Base-by-base conservation (phyloP, 768 basidiomycete species). In the Grammothele lineata region DNA sequence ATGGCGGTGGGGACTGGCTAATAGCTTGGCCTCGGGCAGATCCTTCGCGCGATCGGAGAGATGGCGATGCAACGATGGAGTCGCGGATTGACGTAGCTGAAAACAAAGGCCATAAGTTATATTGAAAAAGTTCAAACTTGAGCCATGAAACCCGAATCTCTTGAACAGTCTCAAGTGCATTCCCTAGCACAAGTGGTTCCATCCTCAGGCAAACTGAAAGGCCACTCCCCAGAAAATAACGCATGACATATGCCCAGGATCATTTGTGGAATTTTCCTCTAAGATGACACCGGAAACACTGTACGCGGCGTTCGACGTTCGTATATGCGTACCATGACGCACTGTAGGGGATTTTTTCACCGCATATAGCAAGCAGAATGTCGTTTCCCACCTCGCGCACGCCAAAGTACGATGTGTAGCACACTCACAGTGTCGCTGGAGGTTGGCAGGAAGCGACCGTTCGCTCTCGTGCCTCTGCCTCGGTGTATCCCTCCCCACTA, bases 401-500 rank as follows among this genome's bases (percentile, higher is more conserved):
- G n/a, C n/a, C n/a, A n/a, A n/a, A n/a, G n/a, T n/a, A n/a, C n/a
- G n/a, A 10, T 38, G 22, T 17, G 34, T 18, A 2, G 9, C 18
- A 19, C 15, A 41, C 59, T 48, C 50, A 75, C 78, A 63, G 67
- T 75, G 69, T 47, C 65, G 58, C 45, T 63, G 71, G 35, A 54
- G 51, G 19, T 67, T 65, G 0, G 68, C 60, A 19, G 70, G 70
- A 30, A 66, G 58, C 18, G 72, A 74, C 12, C 71, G 65, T 40
- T 80, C 79, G 49, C 73, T 77, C 24, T 84, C 81, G 17, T 78
- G 70, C 33, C 76, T 73, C 50, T 77, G 77, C 30, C 62, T 68
- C 3, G 79, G 71, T 2, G 73, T 75, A 6, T 70, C 73, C 42
- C 65, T 71, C 15, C 15, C 12, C 12, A 69, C 69, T 0, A 59